Percentiles rank a stretch among this genome's conserved stretches.
These are phyloP conservation scores for Rhodotorula taiwanensis DNA, from an alignment of 768 basidiomycete genomes.

Conservation along the genomic window DNA sequence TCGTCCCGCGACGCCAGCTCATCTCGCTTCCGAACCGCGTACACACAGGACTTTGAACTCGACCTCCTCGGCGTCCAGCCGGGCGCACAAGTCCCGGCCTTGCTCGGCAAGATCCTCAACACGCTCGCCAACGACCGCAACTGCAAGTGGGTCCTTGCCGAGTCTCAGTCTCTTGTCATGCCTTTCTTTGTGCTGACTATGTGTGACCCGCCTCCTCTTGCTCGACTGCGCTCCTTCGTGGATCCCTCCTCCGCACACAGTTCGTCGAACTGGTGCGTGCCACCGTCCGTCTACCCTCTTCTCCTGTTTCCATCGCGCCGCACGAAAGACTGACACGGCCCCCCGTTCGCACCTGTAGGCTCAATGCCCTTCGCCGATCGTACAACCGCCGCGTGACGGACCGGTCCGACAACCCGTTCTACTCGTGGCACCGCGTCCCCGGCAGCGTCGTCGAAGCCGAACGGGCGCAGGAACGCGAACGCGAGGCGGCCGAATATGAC, in stretches of 20 bases:
- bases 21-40: no score
- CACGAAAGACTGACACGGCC: background rate
- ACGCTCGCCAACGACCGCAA: conserved; percentile 37
- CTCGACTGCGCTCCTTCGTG: background rate
- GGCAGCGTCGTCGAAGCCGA: conserved; percentile 13
- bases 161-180: no score
- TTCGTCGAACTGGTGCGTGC: conserved; percentile 7
- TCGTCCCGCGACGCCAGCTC: background rate
- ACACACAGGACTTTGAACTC: conserved; percentile 26
- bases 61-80: conserved; percentile 13
- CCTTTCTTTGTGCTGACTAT: no score
- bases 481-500: background rate
- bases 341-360: background rate
- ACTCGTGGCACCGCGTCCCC: conserved; percentile 21
- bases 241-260: background rate
- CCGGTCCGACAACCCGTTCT: conserved; percentile 31
- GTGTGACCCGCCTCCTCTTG: background rate
- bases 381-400: conserved; percentile 26
- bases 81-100: conserved; percentile 19
- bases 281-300: background rate
- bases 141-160: conserved; percentile 31
- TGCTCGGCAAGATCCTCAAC: conserved; percentile 33
- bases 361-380: conserved; percentile 25
- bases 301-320: no score
- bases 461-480: conserved; percentile 8